These are phyloP conservation scores for Entonaema liquescens DNA, from an alignment of 495 filamentous ascomycete genomes.

Conservation along the genomic window DNA sequence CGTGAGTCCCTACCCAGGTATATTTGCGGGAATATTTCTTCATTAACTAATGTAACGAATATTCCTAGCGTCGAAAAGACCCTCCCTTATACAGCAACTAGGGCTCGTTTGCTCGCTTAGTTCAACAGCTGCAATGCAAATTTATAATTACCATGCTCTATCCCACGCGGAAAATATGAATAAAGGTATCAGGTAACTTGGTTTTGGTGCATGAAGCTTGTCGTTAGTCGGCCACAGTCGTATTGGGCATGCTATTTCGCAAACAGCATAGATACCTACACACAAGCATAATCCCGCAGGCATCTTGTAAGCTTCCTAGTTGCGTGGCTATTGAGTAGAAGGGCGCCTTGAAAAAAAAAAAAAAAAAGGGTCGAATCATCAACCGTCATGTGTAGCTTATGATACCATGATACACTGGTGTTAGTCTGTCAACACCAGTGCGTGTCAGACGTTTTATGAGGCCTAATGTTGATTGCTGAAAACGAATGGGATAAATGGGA, in stretches of 20 bases:
- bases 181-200: neutral
- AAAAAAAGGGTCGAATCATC: neutral
- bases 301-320: neutral
- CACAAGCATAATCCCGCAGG: constrained; percentile 2
- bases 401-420: neutral
- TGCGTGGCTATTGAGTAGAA: too few species aligned
- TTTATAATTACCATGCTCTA: neutral
- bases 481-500: neutral
- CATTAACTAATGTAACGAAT: constrained; percentile 15
- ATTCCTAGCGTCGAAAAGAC: constrained; percentile 2
- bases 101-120: constrained; percentile 19
- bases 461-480: neutral
- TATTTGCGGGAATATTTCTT: constrained; percentile 18
- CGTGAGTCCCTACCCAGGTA: neutral
- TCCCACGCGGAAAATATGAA: constrained; percentile 5
- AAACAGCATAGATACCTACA: too few species aligned
- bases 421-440: neutral
- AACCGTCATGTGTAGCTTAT: neutral
- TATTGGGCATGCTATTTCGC: neutral
- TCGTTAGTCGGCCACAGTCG: neutral
- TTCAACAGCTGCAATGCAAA: constrained; percentile 3
- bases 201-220: neutral
- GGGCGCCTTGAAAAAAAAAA: neutral
- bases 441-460: neutral
- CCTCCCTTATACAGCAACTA: constrained; percentile 7